Percentiles rank a stretch among this genome's conserved stretches.
Evolutionary conservation across 176 grass and related monocot species (phyloP).

Genomic region (Cenchrus americanus): DNA sequence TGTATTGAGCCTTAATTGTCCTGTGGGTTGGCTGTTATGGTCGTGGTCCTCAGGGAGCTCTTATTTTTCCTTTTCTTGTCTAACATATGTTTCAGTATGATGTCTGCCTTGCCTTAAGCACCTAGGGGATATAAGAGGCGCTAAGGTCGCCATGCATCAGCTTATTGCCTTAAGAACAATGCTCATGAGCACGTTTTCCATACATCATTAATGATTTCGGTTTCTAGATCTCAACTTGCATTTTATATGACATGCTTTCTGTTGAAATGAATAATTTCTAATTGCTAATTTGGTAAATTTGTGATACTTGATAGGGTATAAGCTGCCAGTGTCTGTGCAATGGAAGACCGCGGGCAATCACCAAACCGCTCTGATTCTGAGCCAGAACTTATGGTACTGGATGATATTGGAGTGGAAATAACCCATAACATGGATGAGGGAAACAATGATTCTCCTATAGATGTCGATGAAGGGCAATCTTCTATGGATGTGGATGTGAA

Average conservation of each 20-base stretch:
- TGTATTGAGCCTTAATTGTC: no score
- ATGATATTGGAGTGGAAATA: slow-evolving; percentile 37
- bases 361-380: slow-evolving; percentile 38
- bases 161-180: no score
- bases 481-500: slow-evolving; percentile 44
- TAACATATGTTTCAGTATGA: no score
- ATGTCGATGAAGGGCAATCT: slow-evolving; percentile 26
- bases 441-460: slow-evolving; percentile 38
- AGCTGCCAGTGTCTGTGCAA: slow-evolving; percentile 10
- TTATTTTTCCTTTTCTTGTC: no score
- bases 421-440: slow-evolving; percentile 33
- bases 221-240: slow-evolving; percentile 5
- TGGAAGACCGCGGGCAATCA: slow-evolving; percentile 44
- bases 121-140: no score
- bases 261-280: slow-evolving; percentile 19
- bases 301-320: slow-evolving; percentile 34
- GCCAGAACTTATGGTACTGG: slow-evolving; percentile 36
- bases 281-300: slow-evolving; percentile 13
- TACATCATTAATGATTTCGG: background rate
- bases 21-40: no score
- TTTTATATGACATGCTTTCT: background rate
- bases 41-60: no score
- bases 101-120: no score
- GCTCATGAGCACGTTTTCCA: background rate
- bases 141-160: no score